Evolutionary conservation across 2,329 filamentous ascomycete genomes (phyloP).

Genomic region (Eutypella sp.): DNA sequence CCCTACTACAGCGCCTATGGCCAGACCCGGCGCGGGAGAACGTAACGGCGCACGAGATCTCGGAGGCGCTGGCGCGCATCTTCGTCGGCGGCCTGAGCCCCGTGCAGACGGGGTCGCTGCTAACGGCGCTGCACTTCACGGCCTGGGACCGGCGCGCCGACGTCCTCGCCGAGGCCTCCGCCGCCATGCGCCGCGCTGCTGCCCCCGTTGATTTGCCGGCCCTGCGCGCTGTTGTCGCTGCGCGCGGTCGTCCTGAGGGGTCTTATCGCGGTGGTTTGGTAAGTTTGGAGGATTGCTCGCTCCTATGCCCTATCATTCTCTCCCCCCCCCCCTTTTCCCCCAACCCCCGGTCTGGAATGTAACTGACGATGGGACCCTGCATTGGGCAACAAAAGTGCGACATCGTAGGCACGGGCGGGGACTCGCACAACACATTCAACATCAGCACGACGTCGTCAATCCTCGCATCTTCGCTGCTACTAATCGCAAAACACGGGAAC

Average conservation of each 20-base stretch:
- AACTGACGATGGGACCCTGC: neutral
- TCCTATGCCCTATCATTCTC: too few relatives aligned
- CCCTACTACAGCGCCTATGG: constrained; percentile 70
- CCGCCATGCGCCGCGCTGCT: constrained; percentile 77
- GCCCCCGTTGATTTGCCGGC: constrained; percentile 61
- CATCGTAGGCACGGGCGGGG: constrained; percentile 95
- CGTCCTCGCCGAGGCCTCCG: constrained; percentile 79
- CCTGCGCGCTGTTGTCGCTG: constrained; percentile 57
- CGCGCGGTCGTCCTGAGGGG: constrained; percentile 61
- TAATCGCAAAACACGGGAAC: constrained; percentile 94
- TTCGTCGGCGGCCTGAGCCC: constrained; percentile 88
- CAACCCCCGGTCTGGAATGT: too few relatives aligned
- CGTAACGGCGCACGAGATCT: constrained; percentile 76
- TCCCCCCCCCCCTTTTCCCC: neutral
- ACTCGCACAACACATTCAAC: constrained; percentile 97
- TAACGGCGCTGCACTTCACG: constrained; percentile 91
- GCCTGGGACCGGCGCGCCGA: constrained; percentile 77
- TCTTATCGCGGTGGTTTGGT: constrained; percentile 79
- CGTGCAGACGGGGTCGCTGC: constrained; percentile 78
- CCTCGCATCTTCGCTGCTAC: constrained; percentile 76
- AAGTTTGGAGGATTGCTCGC: too few relatives aligned
- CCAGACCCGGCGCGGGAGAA: constrained; percentile 41
- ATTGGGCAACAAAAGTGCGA: constrained; percentile 53
- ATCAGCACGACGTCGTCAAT: constrained; percentile 95
- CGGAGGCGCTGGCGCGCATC: constrained; percentile 82